A percentile compares a stretch with the other conserved stretches of the same genome.
Conservation (phyloP, 2,329 filamentous ascomycete species). For the Xylaria sp. region DNA sequence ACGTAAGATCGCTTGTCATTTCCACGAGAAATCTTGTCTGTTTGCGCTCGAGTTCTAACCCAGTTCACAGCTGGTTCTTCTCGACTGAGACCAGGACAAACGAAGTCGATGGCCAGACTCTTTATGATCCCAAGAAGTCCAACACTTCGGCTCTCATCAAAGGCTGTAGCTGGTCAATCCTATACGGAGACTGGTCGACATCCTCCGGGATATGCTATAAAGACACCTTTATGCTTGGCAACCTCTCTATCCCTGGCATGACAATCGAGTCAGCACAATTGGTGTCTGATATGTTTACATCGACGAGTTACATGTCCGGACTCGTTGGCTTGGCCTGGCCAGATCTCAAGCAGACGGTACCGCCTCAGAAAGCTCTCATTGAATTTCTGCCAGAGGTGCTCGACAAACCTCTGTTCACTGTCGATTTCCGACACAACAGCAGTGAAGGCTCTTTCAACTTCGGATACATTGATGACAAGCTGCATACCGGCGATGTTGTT, state of each 20-base stretch:
- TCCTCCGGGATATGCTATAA: constrained; percentile 44
- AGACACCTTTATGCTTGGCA: constrained; percentile 45
- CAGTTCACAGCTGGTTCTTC: constrained; percentile 45
- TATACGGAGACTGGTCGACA: constrained; percentile 42
- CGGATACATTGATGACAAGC: constrained; percentile 41
- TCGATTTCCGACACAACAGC: constrained; percentile 44
- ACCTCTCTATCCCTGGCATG: constrained; percentile 39
- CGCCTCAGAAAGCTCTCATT: constrained; percentile 41
- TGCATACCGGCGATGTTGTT: constrained; percentile 38
- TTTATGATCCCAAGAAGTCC: constrained; percentile 44
- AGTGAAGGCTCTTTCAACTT: constrained; percentile 46
- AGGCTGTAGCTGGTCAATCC: constrained; percentile 44
- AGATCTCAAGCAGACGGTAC: constrained; percentile 40
- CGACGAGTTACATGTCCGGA: constrained; percentile 41
- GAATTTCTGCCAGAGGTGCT: constrained; percentile 40
- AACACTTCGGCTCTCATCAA: constrained; percentile 38
- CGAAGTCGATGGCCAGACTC: constrained; percentile 39
- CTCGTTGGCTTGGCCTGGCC: constrained; percentile 49
- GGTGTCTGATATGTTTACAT: constrained; percentile 41
- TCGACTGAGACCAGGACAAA: constrained; percentile 43
- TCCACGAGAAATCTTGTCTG: background rate
- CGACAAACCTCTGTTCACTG: constrained; percentile 41
- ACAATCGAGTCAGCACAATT: constrained; percentile 46
- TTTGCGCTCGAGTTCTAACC: constrained; percentile 4
- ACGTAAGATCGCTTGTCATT: constrained; percentile 34